Base-by-base conservation (phyloP, 1,284 basidiomycete genomes). In the Puccinia coronata region DNA sequence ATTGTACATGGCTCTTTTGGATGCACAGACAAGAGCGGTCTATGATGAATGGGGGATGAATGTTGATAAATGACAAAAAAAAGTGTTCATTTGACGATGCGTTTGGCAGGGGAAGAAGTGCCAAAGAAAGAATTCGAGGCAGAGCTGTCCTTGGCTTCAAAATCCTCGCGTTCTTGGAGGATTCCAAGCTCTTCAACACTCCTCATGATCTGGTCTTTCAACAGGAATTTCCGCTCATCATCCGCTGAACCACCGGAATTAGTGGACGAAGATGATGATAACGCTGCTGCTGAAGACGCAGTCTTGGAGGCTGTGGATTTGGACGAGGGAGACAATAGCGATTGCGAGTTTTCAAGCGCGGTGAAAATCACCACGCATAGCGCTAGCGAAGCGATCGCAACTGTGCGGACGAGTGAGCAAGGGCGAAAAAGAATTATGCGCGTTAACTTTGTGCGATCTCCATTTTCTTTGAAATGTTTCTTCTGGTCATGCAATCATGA, bases 261-360 rank as follows among this genome's bases (percentile, higher is more conserved):
- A 16, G 69, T 92, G 92, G 92, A 93, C 70, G 92, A 92, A 79
- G 92, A 92, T 18, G 91, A 91, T 34, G 91, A 90, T 20, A 88
- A 88, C 69, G 84, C 34, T 28, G 75, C 76, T 31, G 53, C 61
- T 28, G 73, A 78, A 36, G 55, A 59, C 11, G 55, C 16, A 6
- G n/a, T 12, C 23, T 8, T 9, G 14, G 59, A 79, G 41, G 67
- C 83, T 23, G 77, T 2, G 2, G 43, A 23, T 16, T 18, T 8
- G 20, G 63, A 67, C 1, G 63, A 67, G 79, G 61, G 28, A 75
- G 61, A 69, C 28, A 41, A 47, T 28, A 67, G 31, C 36, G 31
- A 80, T 82, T 49, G 72, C 73, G 51, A 83, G 74, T 49, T 85
- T 85, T 51, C 87, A 86, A 14, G 87, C 85, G 74, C 83, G 90